Evolutionary conservation across 208 protist species (phyloP), one percentile per base, ranked within the genome.

Genomic region (Trypanosomatidae sp.): DNA sequence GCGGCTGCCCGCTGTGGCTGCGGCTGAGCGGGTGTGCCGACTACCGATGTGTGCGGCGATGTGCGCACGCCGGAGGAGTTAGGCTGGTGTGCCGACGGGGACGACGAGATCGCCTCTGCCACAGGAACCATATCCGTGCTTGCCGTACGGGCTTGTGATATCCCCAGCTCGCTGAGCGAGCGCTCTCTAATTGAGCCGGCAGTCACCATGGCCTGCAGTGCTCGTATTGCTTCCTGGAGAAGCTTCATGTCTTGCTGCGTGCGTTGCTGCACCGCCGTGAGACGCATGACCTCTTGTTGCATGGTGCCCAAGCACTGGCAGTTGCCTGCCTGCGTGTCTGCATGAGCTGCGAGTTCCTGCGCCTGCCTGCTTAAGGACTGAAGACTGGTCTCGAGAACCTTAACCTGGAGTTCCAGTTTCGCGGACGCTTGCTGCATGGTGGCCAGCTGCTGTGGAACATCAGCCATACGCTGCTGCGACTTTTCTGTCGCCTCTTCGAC

Each of bases 81-180:
- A 9, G 80, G 55, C 28, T 75, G 58, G 62, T 71, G 72, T 22
- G 59, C 72, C 0, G 80, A 84, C 2, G 76, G 76, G 19, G 80
- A 77, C 1, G 72, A 81, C 12, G 69, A 73, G 59, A 64, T 62
- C 15, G 33, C 68, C 46, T 73, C 66, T 39, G 68, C 7, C n/a
- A 39, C 69, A 22, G 30, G 53, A 22, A 69, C 76, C 53, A 81
- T 81, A 22, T 80, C 77, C 0, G 80, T 80, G 71, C 64, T 80
- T 30, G 74, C 67, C n/a, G 80, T 81, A 56, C 64, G 72, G 52
- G 66, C 71, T 56, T 69, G 69, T 30, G 69, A 74, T 9, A 33
- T 30, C 17, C 36, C 65, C 43, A 80, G 33, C 30, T 60, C 33
- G 39, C 70, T 80, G 22, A 74, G 55, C 39, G 70, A 66, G 12